Base-by-base conservation (phyloP, 257 asterid species). In the Fraxinus quadrangulata region DNA sequence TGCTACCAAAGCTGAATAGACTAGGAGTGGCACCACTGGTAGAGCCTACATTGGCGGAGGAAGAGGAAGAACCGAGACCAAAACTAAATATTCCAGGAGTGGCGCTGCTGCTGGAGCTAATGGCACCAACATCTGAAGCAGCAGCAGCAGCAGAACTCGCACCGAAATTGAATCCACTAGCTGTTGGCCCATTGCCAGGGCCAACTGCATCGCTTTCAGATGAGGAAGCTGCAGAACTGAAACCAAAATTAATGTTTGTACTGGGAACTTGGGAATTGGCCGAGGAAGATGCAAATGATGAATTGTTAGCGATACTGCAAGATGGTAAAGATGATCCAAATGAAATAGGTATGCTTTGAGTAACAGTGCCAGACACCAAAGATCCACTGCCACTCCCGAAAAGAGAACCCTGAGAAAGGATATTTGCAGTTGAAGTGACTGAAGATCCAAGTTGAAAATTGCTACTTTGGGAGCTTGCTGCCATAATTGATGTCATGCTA, bases 121-220 rank as follows among this genome's bases (percentile, higher is more conserved):
- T 79, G 42, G 80, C 37, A 21, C 67, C 78, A 40, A 72, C 80
- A 31, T 75, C 77, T 5, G 81, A 75, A 73, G 75, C 73, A 63
- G 89, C 67, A 73, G 75, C 73, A 63, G 89, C 67, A 59, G 75
- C 40, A 47, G 87, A 67, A 74, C 79, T 80, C 14, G 79, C 78
- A 65, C 87, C 87, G 26, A 88, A 88, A 80, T 73, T 82, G 71
- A 84, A 76, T 61, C 76, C 1, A 75, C 86, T 83, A 40, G 88
- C 45, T 75, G 86, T 36, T 8, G 86, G 39, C 66, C 68, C 85
- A 75, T 83, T 76, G 75, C 66, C 75, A 12, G 87, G 76, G 70
- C 74, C 82, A 69, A 56, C 75, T 3, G 88, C 51, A 74, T 28
- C 81, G 80, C 86, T 37, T 40, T 77, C 87, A 14, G 89, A 83